Conservation (phyloP, 2,329 filamentous ascomycete species). For the Fusarium odoratissimum region DNA sequence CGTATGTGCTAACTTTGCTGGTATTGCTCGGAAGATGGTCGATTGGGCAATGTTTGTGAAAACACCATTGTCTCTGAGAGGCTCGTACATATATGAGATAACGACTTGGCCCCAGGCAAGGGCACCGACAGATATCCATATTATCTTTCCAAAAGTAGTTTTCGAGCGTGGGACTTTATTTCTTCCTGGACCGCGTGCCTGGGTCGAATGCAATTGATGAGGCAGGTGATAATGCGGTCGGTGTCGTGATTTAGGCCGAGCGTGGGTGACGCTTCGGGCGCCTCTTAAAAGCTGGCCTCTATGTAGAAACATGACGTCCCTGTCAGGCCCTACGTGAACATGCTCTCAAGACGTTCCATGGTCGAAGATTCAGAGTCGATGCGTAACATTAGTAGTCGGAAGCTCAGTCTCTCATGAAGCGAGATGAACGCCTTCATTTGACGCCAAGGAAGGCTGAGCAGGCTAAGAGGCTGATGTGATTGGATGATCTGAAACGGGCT, state of each 20-base stretch:
- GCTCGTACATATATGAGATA: neutral
- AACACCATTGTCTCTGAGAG: neutral
- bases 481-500: neutral
- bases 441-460: neutral
- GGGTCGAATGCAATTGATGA: fast-evolving
- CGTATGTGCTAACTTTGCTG: fast-evolving
- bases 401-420: fast-evolving
- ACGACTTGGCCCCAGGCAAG: neutral
- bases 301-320: neutral
- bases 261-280: fast-evolving
- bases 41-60: neutral
- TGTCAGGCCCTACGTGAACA: too few relatives aligned
- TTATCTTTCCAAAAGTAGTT: fast-evolving
- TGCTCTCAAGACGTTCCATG: too few relatives aligned
- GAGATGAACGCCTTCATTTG: neutral
- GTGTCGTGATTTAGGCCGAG: fast-evolving
- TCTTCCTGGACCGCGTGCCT: fast-evolving
- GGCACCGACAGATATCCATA: fast-evolving
- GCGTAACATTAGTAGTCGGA: neutral
- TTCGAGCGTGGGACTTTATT: neutral
- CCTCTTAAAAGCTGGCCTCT: fast-evolving
- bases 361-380: neutral
- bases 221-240: fast-evolving
- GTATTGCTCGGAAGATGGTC: neutral
- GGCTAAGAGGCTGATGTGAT: fast-evolving